A percentile compares a stretch with the other conserved stretches of the same genome.
Conservation (phyloP, 768 basidiomycete species). For the Mycena pura region DNA sequence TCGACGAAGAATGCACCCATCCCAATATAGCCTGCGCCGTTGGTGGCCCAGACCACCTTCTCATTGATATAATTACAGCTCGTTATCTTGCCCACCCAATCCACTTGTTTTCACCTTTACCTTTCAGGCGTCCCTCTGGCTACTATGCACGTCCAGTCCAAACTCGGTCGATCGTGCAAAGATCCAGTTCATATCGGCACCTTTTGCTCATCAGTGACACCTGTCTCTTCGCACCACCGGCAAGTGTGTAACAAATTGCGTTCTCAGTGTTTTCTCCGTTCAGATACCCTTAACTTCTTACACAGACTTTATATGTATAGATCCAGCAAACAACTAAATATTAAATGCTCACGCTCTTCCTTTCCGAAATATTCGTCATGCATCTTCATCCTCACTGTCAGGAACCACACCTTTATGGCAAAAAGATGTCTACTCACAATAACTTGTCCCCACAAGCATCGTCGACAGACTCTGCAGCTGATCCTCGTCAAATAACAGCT, state of each 20-base stretch:
- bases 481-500: conserved; percentile 86
- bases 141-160: background rate
- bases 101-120: too few relatives aligned
- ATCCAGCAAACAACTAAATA: conserved; percentile 6
- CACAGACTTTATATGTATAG: conserved; percentile 4
- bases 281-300: too few relatives aligned
- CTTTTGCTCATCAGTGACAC: conserved; percentile 19
- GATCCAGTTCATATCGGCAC: conserved; percentile 14
- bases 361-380: conserved; percentile 6
- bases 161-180: conserved; percentile 21
- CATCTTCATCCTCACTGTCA: conserved; percentile 16
- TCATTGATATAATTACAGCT: too few relatives aligned
- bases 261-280: conserved; percentile 3
- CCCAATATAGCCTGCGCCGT: too few relatives aligned
- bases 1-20: too few relatives aligned
- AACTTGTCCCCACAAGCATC: conserved; percentile 90
- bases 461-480: conserved; percentile 86
- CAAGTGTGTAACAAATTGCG: conserved; percentile 15
- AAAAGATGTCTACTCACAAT: conserved; percentile 71
- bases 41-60: too few relatives aligned
- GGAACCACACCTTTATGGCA: background rate
- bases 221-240: conserved; percentile 18
- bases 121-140: conserved; percentile 12
- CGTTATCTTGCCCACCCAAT: too few relatives aligned
- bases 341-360: background rate